phyloP scores from a whole-genome alignment of 1,139 yeast species.

The Schwanniomyces etchellsii region DNA sequence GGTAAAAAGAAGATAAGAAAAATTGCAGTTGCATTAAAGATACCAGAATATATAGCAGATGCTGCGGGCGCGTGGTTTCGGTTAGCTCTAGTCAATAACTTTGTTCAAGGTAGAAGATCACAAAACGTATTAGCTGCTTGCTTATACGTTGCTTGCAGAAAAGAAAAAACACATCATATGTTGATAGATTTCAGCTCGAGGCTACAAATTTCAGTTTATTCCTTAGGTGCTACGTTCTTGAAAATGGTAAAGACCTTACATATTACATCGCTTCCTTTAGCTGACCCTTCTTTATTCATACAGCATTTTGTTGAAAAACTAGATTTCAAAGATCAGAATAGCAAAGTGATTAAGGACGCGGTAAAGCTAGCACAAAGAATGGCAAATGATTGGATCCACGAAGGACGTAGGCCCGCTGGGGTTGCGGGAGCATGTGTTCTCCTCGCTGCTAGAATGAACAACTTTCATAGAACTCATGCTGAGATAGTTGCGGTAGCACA shows the following conservation, averaged over 20 bases:
- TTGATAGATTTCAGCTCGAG: conserved; percentile 89
- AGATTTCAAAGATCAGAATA: conserved; percentile 66
- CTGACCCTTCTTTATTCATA: conserved; percentile 90
- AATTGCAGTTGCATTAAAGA: conserved; percentile 70
- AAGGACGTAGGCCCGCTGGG: conserved; percentile 97
- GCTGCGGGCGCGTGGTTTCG: conserved; percentile 88
- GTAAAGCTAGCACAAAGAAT: conserved; percentile 80
- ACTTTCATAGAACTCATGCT: conserved; percentile 82
- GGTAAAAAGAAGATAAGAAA: conserved; percentile 74
- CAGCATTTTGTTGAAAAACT: conserved; percentile 89
- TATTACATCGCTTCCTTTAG: conserved; percentile 71
- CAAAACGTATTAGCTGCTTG: conserved; percentile 96
- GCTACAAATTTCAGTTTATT: conserved; percentile 84
- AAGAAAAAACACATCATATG: conserved; percentile 89
- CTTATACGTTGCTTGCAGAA: conserved; percentile 88
- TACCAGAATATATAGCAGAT: conserved; percentile 80
- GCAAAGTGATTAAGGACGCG: conserved; percentile 82
- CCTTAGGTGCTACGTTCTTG: conserved; percentile 91
- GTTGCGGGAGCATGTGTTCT: conserved; percentile 95
- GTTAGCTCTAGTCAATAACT: conserved; percentile 77
- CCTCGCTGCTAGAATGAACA: conserved; percentile 94
- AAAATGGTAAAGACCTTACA: conserved; percentile 82
- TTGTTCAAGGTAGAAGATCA: conserved; percentile 92
- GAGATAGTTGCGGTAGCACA: conserved; percentile 95
- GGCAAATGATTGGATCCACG: conserved; percentile 93